A percentile compares a stretch with the other conserved stretches of the same genome.
Conservation (phyloP, 1,284 basidiomycete species). For the Trichosporon coremiiforme region DNA sequence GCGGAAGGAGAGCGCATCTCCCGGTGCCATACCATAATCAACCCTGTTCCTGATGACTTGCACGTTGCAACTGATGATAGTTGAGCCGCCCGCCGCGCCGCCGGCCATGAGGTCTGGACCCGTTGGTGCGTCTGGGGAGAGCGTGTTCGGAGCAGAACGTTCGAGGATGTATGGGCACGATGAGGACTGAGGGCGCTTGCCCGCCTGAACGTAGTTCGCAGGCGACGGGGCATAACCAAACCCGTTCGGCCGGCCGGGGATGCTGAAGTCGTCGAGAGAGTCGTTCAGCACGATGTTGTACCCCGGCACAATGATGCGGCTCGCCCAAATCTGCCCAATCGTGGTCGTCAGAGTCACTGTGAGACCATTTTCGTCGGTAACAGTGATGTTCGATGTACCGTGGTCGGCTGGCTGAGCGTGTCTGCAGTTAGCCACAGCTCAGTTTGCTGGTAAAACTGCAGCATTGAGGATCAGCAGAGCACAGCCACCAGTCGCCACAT, state of each 20-base stretch:
- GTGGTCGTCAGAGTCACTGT: constrained; percentile 51
- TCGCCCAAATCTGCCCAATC: constrained; percentile 48
- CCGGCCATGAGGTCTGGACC: constrained; percentile 34
- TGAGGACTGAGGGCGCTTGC: constrained; percentile 49
- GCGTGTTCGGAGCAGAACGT: neutral
- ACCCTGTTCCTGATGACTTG: constrained; percentile 45
- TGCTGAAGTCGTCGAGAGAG: constrained; percentile 52
- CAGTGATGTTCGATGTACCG: constrained; percentile 52
- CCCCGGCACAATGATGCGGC: constrained; percentile 49
- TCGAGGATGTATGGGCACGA: constrained; percentile 49
- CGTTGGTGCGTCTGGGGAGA: neutral
- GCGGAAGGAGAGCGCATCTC: constrained; percentile 38
- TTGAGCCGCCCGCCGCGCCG: constrained; percentile 50
- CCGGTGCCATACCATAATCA: constrained; percentile 37
- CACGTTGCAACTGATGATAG: constrained; percentile 49
- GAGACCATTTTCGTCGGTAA: constrained; percentile 44
- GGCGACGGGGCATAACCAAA: constrained; percentile 48
- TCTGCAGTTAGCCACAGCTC: neutral
- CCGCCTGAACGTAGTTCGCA: constrained; percentile 41
- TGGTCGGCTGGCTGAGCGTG: constrained; percentile 17
- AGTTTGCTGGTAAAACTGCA: no score
- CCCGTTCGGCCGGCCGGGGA: constrained; percentile 44
- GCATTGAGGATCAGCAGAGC: neutral
- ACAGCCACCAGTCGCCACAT: neutral
- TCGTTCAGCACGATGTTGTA: constrained; percentile 53